Evolutionary conservation across 2,329 filamentous ascomycete genomes (phyloP).

Genomic region (Alternaria atra): DNA sequence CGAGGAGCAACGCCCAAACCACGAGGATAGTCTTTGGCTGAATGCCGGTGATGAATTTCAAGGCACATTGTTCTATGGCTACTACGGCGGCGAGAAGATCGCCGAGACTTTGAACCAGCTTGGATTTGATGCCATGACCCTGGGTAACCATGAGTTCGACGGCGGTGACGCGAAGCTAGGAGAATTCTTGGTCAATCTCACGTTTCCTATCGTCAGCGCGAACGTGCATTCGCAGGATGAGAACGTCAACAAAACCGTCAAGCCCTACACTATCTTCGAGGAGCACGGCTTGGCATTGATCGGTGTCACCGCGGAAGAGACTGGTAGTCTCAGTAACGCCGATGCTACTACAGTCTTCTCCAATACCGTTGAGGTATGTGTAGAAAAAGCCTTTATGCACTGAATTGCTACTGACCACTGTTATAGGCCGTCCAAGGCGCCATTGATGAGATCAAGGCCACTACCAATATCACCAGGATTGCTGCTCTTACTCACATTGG

Average conservation of each 20-base stretch:
- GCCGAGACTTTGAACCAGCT: slow-evolving; percentile 71
- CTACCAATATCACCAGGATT: slow-evolving; percentile 70
- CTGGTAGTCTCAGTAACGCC: slow-evolving; percentile 66
- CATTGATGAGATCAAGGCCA: slow-evolving; percentile 68
- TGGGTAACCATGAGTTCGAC: slow-evolving; percentile 64
- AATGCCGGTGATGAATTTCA: slow-evolving; percentile 76
- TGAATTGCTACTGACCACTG: neutral
- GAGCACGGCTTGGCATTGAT: slow-evolving; percentile 70
- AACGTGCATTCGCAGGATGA: slow-evolving; percentile 70
- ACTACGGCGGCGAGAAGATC: slow-evolving; percentile 74
- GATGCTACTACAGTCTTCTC: slow-evolving; percentile 67
- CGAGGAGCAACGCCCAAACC: slow-evolving; percentile 63
- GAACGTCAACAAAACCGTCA: slow-evolving; percentile 69
- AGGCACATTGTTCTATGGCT: slow-evolving; percentile 73
- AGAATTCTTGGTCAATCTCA: slow-evolving; percentile 69
- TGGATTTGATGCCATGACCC: slow-evolving; percentile 72
- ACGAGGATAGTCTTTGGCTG: slow-evolving; percentile 69
- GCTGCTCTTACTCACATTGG: slow-evolving; percentile 74
- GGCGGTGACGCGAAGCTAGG: slow-evolving; percentile 70
- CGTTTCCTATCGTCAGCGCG: slow-evolving; percentile 70
- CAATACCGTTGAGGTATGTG: slow-evolving; percentile 58
- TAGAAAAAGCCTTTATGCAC: neutral
- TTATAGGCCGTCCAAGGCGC: slow-evolving; percentile 65
- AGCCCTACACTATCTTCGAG: slow-evolving; percentile 71
- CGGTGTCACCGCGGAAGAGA: slow-evolving; percentile 70